These are phyloP conservation scores for Plectosphaerella cucumerina DNA, from an alignment of 2,329 filamentous ascomycete genomes.

Conservation along the genomic window DNA sequence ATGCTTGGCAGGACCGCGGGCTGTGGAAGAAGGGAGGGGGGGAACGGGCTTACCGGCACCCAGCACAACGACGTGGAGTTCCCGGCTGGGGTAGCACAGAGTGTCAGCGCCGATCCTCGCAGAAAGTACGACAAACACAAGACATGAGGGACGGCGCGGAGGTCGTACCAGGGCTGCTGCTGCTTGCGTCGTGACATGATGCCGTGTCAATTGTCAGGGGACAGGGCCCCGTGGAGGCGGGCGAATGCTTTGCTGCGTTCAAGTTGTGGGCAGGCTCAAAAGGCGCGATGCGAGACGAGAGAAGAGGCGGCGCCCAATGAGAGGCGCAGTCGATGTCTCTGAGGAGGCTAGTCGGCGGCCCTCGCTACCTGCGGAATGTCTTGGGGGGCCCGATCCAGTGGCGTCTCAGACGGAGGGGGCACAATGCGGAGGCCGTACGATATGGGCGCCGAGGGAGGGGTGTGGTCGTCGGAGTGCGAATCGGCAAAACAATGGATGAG, in stretches of 20 bases:
- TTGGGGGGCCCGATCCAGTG: neutral
- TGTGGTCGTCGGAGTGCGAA: no score
- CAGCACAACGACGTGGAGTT: constrained; percentile 79
- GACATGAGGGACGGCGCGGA: neutral
- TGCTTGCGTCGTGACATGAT: constrained; percentile 13
- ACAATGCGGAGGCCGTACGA: no score
- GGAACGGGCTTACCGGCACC: constrained; percentile 65
- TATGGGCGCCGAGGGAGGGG: no score
- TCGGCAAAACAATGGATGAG: no score
- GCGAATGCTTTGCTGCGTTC: neutral
- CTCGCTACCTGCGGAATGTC: neutral
- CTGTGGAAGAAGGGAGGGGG: constrained; percentile 6
- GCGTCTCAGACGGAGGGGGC: no score
- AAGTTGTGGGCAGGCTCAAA: neutral
- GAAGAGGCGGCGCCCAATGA: neutral
- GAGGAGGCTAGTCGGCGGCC: neutral
- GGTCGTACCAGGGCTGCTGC: constrained; percentile 13
- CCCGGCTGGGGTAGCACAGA: constrained; percentile 47
- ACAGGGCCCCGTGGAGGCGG: neutral
- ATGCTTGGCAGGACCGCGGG: neutral
- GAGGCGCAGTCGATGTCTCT: neutral
- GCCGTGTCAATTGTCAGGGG: neutral
- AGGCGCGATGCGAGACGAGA: neutral
- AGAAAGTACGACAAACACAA: neutral
- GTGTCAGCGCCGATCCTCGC: neutral